phyloP scores from a whole-genome alignment of 805 yeast genomes.

The Yarrowia keelungensis region DNA sequence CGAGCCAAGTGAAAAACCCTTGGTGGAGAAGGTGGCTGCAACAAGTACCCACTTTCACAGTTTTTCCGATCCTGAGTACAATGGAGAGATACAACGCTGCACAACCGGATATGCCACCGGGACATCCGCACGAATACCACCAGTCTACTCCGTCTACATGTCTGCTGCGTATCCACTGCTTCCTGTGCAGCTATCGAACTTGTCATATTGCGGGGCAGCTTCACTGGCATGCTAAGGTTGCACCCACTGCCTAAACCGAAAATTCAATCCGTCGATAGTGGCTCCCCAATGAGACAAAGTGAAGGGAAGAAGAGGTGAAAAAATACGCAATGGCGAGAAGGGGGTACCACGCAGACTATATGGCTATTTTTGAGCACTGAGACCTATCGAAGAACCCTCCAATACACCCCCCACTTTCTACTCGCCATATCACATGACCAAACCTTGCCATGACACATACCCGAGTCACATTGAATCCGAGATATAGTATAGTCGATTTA shows the following conservation, averaged over 20 bases:
- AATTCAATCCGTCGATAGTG: slow-evolving; percentile 5
- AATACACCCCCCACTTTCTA: neutral
- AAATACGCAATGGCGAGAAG: no score
- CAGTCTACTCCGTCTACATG: neutral
- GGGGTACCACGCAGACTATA: no score
- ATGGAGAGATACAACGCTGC: no score
- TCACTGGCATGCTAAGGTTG: slow-evolving; percentile 14
- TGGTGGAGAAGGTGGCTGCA: no score
- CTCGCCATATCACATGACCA: slow-evolving; percentile 35
- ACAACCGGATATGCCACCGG: neutral
- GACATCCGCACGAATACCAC: neutral
- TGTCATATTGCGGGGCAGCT: slow-evolving; percentile 21
- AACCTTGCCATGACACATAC: slow-evolving; percentile 34
- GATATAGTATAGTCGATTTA: slow-evolving; percentile 7
- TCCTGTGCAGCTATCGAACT: neutral
- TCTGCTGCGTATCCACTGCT: neutral
- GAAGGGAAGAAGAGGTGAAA: no score
- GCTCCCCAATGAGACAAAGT: slow-evolving; percentile 2
- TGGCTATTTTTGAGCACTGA: no score
- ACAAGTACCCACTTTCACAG: neutral
- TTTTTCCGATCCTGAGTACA: neutral
- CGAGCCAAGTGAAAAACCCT: neutral
- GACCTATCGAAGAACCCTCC: no score
- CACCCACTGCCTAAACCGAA: slow-evolving; percentile 17
- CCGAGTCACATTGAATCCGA: slow-evolving; percentile 32